Evolutionary conservation across 257 asterid genomes (phyloP), one percentile per base, ranked within the genome.

Genomic region (Voacanga thouarsii): DNA sequence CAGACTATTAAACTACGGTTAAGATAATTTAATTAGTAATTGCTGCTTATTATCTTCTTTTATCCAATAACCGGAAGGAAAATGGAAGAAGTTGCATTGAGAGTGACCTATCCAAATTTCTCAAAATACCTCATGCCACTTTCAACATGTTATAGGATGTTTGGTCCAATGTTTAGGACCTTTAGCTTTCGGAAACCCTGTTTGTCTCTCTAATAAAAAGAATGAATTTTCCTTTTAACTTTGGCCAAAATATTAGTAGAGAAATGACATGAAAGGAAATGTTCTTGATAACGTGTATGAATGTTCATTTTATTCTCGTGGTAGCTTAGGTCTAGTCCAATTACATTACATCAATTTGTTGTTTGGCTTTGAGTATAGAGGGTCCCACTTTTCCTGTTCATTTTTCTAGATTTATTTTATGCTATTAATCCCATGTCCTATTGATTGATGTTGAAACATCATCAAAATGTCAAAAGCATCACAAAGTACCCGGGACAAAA

Each of bases 321-420:
- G 84, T 51, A 53, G 73, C 28, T 67, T 45, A 63, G 60, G 84
- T 61, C 72, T 33, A 63, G 57, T 82, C 80, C 37, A 74, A 74
- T 67, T 74, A 33, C 12, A 66, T 53, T 77, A 51, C 70, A 63
- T 79, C 76, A 37, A 67, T 79, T 59, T 77, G 76, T 67, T 74
- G 64, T 76, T 78, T 82, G 85, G 82, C 77, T 60, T 73, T 68
- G 43, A 43, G 82, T 74, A 50, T 64, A 75, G 55, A 70, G 83
- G 88, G 89, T 18, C 88, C 88, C 91, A 72, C 47, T 50, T 56
- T 64, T n/a, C 66, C 56, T 80, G 80, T 81, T 75, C 72, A 49
- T 61, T 85, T 86, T 65, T 47, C 39, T n/a, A 2, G 24, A 26
- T 67, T 18, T 43, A 12, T 71, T 47, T 23, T 70, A 14, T 44